Conservation (phyloP, 305 asterid species). For the Withania somnifera region DNA sequence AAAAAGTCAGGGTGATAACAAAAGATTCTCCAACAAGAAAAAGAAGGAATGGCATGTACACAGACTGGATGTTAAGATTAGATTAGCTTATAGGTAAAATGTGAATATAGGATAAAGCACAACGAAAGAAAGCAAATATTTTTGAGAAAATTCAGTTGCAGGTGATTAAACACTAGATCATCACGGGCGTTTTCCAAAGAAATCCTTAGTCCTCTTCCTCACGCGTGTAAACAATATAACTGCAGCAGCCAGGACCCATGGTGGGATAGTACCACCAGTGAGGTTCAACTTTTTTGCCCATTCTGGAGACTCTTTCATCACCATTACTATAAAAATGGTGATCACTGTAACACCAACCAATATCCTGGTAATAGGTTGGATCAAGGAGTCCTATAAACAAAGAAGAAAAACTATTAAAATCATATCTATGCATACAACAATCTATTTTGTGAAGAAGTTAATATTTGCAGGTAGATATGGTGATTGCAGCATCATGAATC, state of each 20-base stretch:
- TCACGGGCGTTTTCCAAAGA: slow-evolving; percentile 33
- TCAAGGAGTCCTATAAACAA: slow-evolving; percentile 68
- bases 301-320: slow-evolving; percentile 56
- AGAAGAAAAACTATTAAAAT: slow-evolving; percentile 5
- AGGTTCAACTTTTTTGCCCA: slow-evolving; percentile 67
- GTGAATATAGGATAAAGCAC: background rate
- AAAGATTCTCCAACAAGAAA: background rate
- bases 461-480: background rate
- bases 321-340: slow-evolving; percentile 39
- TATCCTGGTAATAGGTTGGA: slow-evolving; percentile 75
- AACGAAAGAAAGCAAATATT: background rate
- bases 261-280: slow-evolving; percentile 49
- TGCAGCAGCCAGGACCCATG: slow-evolving; percentile 86
- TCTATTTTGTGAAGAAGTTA: background rate
- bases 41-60: background rate
- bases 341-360: slow-evolving; percentile 44
- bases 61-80: background rate
- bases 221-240: slow-evolving; percentile 83
- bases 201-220: slow-evolving; percentile 75
- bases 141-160: background rate
- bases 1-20: background rate
- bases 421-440: background rate
- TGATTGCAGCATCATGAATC: background rate
- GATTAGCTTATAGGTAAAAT: background rate
- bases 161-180: slow-evolving; percentile 4